Evolutionary conservation across 139 green algal species (phyloP), one percentile per base, ranked within the genome.

Genomic region (Coccomyxa sp.): DNA sequence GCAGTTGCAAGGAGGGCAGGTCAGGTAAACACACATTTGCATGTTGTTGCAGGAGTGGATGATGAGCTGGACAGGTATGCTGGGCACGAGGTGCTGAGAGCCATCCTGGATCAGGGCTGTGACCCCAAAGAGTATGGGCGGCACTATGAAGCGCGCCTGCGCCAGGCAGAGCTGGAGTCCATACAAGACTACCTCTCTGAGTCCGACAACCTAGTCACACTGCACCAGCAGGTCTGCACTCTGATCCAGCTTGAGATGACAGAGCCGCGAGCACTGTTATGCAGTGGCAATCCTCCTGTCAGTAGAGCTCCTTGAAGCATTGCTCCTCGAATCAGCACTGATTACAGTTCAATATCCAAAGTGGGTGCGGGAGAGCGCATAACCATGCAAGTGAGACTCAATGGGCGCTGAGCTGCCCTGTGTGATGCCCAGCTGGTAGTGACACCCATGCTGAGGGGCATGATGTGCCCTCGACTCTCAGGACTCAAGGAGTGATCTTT

Each of bases 101-200:
- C 86, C n/a, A 95, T 97, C 54, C 83, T 96, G 29, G 91, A 97
- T 55, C 86, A 92, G 84, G 90, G 83, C 34, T 80, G 75, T 8
- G 84, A 93, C 34, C 82, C 96, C 1, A 88, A 89, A 39, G 88
- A 96, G 82, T 95, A 94, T 77, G 88, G 88, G 24, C 78, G 83
- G 8, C 90, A 95, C 55, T 91, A 97, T 24, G 95, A 98, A 24
- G 88, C 91, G 35, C 90, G 92, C 80, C 87, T 98, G 73, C 82
- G 90, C 0, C 81, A 87, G n/a, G 92, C 93, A 34, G 95, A 99
- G 85, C 81, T 95, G 55, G 93, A 95, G 70, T 93, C 86, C n/a
- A 97, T 99, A 29, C 86, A 97, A 84, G 95, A 98, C 78, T 99
- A 99, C 83, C 94, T 98, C 22, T 77, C 80, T 6, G 95, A 99